Evolutionary conservation across 768 basidiomycete species (phyloP).

Genomic region (Panaeolus papilionaceus): DNA sequence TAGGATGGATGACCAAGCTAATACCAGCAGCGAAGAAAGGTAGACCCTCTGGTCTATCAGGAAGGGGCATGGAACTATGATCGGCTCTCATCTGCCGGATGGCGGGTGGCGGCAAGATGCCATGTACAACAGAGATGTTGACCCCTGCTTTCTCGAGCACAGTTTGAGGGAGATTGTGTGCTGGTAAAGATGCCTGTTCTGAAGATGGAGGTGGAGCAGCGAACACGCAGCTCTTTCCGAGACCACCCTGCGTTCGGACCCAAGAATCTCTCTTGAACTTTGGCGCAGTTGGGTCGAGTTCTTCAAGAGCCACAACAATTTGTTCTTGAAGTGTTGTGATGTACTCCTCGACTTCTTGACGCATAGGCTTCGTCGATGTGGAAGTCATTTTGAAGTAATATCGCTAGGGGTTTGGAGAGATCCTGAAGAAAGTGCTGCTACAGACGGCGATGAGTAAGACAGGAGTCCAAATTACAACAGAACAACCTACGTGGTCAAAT

Average conservation of each 20-base stretch:
- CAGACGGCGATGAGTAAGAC: background rate
- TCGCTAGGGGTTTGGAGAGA: background rate
- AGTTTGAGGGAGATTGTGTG: slow-evolving; percentile 34
- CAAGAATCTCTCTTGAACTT: slow-evolving; percentile 84
- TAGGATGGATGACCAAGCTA: slow-evolving; percentile 92
- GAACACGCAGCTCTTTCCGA: slow-evolving; percentile 86
- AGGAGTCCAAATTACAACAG: background rate
- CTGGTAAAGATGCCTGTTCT: slow-evolving; percentile 31
- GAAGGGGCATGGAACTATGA: slow-evolving; percentile 77
- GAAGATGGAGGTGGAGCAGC: slow-evolving; percentile 45
- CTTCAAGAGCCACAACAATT: slow-evolving; percentile 80
- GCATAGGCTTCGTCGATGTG: slow-evolving; percentile 57
- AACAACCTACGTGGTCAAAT: background rate
- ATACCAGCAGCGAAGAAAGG: slow-evolving; percentile 96
- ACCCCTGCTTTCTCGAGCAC: slow-evolving; percentile 96
- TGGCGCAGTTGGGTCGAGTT: slow-evolving; percentile 73
- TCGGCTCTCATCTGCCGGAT: slow-evolving; percentile 96
- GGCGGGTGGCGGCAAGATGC: slow-evolving; percentile 84
- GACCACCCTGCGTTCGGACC: slow-evolving; percentile 75
- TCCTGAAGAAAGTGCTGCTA: background rate
- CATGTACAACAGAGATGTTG: slow-evolving; percentile 92
- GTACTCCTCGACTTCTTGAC: slow-evolving; percentile 77
- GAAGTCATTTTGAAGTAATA: slow-evolving; percentile 24
- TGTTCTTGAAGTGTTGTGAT: slow-evolving; percentile 77
- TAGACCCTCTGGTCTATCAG: slow-evolving; percentile 64